Evolutionary conservation across 805 yeast species (phyloP), one percentile per base, ranked within the genome.

Genomic region (Yarrowia porcina): DNA sequence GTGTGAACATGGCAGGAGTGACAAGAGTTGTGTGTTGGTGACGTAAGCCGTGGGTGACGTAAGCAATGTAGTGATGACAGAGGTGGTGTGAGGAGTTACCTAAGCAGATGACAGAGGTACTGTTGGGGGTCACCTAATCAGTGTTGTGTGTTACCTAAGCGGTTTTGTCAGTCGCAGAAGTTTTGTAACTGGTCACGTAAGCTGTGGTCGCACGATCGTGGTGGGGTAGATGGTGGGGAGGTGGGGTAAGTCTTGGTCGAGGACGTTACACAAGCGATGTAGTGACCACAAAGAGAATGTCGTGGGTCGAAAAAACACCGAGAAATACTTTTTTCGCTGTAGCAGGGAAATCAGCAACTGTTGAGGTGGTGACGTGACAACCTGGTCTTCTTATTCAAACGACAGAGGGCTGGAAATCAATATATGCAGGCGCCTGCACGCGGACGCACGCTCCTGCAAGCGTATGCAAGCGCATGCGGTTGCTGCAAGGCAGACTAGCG

Each of bases 351-450:
- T n/a, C n/a, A n/a, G n/a, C n/a, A n/a, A n/a, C n/a, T n/a, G n/a
- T n/a, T n/a, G n/a, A n/a, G n/a, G n/a, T n/a, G n/a, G n/a, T n/a
- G n/a, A n/a, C n/a, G n/a, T n/a, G n/a, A n/a, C n/a, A n/a, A 9
- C 21, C 4, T 15, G 13, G 7, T 20, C 25, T 38, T 32, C 23
- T 21, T 49, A 32, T 49, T 21, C 30, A 3, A 32, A 30, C 27
- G 52, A 28, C 36, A 45, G 41, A 23, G 44, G 44, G 59, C 59
- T 52, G 59, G 44, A 25, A 52, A 52, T 52, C 59, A 52, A 52
- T 52, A 52, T 52, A 52, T 52, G 59, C 59, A 52, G n/a, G 59
- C 8, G 4, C 15, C 25, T 39, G 44, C 44, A 39, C 4, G 42
- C 42, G 3, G 42, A 20, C n/a, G 42, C 42, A 38, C 17, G 11